Percentiles rank a stretch among this genome's conserved stretches.
Evolutionary conservation across 306 rosid genomes (phyloP).

Genomic region (Coriaria nepalensis): DNA sequence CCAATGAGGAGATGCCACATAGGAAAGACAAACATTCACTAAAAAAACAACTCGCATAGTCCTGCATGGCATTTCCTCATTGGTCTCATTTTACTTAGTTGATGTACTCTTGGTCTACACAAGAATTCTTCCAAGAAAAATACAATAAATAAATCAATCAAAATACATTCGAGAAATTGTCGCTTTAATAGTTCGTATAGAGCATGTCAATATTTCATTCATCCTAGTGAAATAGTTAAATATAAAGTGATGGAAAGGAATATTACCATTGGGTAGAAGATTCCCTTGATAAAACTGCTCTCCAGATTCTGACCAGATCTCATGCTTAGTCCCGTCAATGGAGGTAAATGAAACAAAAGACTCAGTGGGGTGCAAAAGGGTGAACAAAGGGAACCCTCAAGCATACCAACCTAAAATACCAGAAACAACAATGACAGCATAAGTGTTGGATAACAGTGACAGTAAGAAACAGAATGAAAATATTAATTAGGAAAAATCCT

Average conservation of each 20-base stretch:
- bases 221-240: neutral
- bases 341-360: constrained; percentile 67
- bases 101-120: neutral
- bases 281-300: constrained; percentile 57
- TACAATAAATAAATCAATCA: too few species aligned
- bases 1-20: too few species aligned
- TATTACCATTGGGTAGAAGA: constrained; percentile 64
- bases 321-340: constrained; percentile 62
- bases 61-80: too few species aligned
- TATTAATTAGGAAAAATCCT: too few species aligned
- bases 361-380: constrained; percentile 63
- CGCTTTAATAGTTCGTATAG: neutral
- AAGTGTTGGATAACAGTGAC: neutral
- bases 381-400: constrained; percentile 79
- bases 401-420: constrained; percentile 55
- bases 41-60: too few species aligned
- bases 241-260: neutral
- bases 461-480: too few species aligned
- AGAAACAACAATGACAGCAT: too few species aligned
- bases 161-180: too few species aligned
- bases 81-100: too few species aligned
- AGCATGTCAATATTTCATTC: neutral
- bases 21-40: too few species aligned
- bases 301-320: constrained; percentile 64
- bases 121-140: neutral